A percentile compares a stretch with the other conserved stretches of the same genome.
phyloP scores from a whole-genome alignment of 352 stramenopile genomes.

The Sclerospora graminicola region DNA sequence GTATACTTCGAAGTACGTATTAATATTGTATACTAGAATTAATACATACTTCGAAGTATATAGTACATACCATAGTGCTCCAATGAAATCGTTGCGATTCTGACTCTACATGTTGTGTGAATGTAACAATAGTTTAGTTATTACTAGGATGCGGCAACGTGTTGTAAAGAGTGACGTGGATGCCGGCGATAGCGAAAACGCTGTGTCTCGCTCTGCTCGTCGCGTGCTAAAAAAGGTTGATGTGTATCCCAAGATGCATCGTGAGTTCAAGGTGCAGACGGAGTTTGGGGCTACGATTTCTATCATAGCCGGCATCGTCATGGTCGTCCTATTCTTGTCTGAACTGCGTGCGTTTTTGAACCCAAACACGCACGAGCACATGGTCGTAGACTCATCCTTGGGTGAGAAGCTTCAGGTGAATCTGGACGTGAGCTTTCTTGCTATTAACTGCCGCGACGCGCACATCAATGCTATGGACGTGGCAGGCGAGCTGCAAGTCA shows the following conservation, averaged over 20 bases:
- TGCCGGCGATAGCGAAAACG: constrained; percentile 28
- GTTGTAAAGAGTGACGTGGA: constrained; percentile 49
- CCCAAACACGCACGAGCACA: constrained; percentile 85
- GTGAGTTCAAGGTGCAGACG: constrained; percentile 93
- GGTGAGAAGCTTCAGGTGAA: constrained; percentile 94
- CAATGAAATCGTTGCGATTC: no score
- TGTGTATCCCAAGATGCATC: constrained; percentile 94
- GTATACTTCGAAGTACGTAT: no score
- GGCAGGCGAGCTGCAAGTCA: constrained; percentile 94
- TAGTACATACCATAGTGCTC: no score
- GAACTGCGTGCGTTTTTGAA: constrained; percentile 82
- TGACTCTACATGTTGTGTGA: no score
- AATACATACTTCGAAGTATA: no score
- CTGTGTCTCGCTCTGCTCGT: constrained; percentile 33
- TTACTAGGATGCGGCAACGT: constrained; percentile 53
- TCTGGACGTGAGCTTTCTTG: constrained; percentile 97
- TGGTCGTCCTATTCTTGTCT: constrained; percentile 30
- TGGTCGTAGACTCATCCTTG: constrained; percentile 93
- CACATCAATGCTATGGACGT: constrained; percentile 99
- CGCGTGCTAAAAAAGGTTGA: constrained; percentile 74
- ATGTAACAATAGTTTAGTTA: no score
- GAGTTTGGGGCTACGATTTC: constrained; percentile 75
- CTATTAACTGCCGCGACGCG: constrained; percentile 93
- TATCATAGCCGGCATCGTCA: constrained; percentile 8
- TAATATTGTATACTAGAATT: no score